These are phyloP conservation scores for Cyclotella distinguenda DNA, from an alignment of 108 stramenopile species.

Conservation along the genomic window DNA sequence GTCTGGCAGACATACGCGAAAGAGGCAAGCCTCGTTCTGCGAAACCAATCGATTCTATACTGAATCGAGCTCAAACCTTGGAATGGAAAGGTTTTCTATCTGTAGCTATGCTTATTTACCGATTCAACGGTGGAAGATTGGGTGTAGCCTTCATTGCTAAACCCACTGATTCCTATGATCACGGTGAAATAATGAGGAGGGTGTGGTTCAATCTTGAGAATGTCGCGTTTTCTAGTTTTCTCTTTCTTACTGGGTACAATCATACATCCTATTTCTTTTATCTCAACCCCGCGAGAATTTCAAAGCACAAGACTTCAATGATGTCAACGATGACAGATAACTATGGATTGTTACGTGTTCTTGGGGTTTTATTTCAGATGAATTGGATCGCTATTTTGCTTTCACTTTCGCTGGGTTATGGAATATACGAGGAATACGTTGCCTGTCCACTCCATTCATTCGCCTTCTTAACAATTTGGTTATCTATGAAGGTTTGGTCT, in stretches of 20 bases:
- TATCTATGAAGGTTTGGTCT: slow-evolving; percentile 45
- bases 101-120: slow-evolving; percentile 75
- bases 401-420: slow-evolving; percentile 56
- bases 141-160: slow-evolving; percentile 1
- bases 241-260: slow-evolving; percentile 86
- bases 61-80: slow-evolving; percentile 81
- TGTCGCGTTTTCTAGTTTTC: slow-evolving; percentile 73
- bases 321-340: slow-evolving; percentile 16
- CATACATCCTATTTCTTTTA: slow-evolving; percentile 78
- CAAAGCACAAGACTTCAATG: slow-evolving; percentile 15
- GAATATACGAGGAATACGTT: slow-evolving; percentile 57
- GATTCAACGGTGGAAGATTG: slow-evolving; percentile 58
- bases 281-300: slow-evolving; percentile 13
- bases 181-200: background rate
- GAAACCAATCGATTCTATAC: slow-evolving; percentile 38
- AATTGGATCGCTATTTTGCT: slow-evolving; percentile 80
- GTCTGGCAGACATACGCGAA: background rate
- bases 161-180: background rate
- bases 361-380: slow-evolving; percentile 76
- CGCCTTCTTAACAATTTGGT: slow-evolving; percentile 76
- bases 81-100: slow-evolving; percentile 88
- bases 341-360: slow-evolving; percentile 65
- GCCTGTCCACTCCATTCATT: slow-evolving; percentile 82
- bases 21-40: background rate
- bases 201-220: slow-evolving; percentile 75